Percentiles rank a stretch among this genome's conserved stretches.
These are phyloP conservation scores for Phytophthora syringae DNA, from an alignment of 352 stramenopile species.

Conservation along the genomic window DNA sequence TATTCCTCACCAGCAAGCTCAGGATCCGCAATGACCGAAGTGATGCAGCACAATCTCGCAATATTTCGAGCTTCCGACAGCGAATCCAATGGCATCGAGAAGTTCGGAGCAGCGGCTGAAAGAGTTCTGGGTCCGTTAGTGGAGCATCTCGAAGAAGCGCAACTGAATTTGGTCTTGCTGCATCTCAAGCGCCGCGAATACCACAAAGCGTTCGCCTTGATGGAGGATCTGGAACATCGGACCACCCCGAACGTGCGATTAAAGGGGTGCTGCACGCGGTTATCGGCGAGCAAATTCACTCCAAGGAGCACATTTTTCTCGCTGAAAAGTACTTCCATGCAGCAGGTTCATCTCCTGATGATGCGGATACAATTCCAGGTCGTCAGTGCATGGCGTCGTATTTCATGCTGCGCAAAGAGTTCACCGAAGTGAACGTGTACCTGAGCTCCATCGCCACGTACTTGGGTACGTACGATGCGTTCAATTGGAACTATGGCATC, in stretches of 20 bases:
- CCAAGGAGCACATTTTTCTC: slow-evolving; percentile 76
- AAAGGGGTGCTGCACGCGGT: slow-evolving; percentile 69
- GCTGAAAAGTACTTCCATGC: slow-evolving; percentile 75
- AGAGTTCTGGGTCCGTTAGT: slow-evolving; percentile 45
- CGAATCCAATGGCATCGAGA: slow-evolving; percentile 16
- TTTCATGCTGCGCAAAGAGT: slow-evolving; percentile 72
- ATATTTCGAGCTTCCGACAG: slow-evolving; percentile 49
- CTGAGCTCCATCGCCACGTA: slow-evolving; percentile 70
- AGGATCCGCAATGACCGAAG: slow-evolving; percentile 30
- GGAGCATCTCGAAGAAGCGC: slow-evolving; percentile 51
- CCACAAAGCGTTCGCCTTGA: slow-evolving; percentile 55
- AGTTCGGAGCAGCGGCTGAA: slow-evolving; percentile 9
- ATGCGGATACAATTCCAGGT: slow-evolving; percentile 71
- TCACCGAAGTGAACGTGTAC: slow-evolving; percentile 69
- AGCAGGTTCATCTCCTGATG: slow-evolving; percentile 50
- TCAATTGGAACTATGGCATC: slow-evolving; percentile 86
- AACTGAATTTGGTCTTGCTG: slow-evolving; percentile 62
- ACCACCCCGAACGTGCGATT: slow-evolving; percentile 51
- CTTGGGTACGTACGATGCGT: slow-evolving; percentile 57
- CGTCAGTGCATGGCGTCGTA: slow-evolving; percentile 79
- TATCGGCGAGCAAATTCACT: slow-evolving; percentile 63
- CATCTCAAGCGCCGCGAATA: slow-evolving; percentile 58
- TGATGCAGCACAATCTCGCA: slow-evolving; percentile 59
- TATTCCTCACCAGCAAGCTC: not conserved
- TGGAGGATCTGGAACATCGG: slow-evolving; percentile 60